phyloP scores from a whole-genome alignment of 2,329 filamentous ascomycete species.

The Botryotinia calthae region DNA sequence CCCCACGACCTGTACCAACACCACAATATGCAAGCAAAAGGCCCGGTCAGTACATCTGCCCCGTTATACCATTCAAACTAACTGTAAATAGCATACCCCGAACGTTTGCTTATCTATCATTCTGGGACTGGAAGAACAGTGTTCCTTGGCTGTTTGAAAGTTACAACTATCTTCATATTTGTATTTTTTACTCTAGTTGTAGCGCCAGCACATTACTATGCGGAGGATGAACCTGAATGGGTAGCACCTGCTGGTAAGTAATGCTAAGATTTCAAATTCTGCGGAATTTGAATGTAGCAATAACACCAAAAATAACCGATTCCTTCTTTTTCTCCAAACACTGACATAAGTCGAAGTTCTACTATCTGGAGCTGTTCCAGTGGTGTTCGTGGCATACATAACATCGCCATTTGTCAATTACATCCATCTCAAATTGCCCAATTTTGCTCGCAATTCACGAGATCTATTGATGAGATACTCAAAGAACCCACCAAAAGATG shows the following conservation, averaged over 20 bases:
- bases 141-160: constrained; percentile 67
- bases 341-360: constrained; percentile 46
- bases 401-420: constrained; percentile 70
- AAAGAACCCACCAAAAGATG: constrained; percentile 46
- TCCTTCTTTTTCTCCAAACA: not conserved
- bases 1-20: not conserved
- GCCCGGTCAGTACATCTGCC: not conserved
- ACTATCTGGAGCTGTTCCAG: constrained; percentile 60
- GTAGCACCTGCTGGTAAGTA: constrained; percentile 32
- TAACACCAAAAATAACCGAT: not conserved
- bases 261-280: too few species aligned
- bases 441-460: constrained; percentile 60
- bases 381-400: constrained; percentile 61
- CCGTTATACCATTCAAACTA: not conserved
- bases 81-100: constrained; percentile 48
- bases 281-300: constrained; percentile 1
- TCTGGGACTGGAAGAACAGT: constrained; percentile 65
- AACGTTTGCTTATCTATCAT: constrained; percentile 70
- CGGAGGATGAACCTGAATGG: constrained; percentile 34
- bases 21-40: constrained; percentile 20
- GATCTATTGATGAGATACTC: constrained; percentile 53
- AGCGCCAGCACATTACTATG: constrained; percentile 44
- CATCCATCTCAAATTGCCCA: constrained; percentile 67
- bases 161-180: constrained; percentile 68
- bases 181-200: constrained; percentile 63